Base-by-base conservation (phyloP, 2,329 filamentous ascomycete genomes). In the Aspergillus sp. region DNA sequence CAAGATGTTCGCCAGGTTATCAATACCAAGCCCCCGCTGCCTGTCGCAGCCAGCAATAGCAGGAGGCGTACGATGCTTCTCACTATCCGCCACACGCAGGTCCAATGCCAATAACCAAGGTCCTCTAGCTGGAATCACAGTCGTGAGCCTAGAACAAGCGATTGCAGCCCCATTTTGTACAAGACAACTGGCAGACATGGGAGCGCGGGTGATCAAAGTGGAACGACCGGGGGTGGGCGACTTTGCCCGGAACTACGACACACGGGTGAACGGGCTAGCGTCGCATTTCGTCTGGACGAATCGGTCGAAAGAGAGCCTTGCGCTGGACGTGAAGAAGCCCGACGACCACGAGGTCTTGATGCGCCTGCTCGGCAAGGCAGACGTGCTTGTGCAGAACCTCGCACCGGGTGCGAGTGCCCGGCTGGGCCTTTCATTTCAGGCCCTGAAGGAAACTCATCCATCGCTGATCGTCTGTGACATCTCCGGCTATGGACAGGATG, bases 241-340 rank as follows among this genome's bases (percentile, higher is more conserved):
- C 63, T 84, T 84, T 63, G 81, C 82, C 0, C 77, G 81, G 1
- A 68, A 75, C 12, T 83, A 83, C 60, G 82, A 84, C 63, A 75
- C 69, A 0, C 76, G 81, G 8, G 80, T 83, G 2, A 73, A 77
- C 7, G 81, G 81, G 0, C 68, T 82, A 14, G 72, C 79, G 0
- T 84, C 82, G 0, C 81, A 84, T 62, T 84, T 84, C 56, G 75
- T 84, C n/a, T 84, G 82, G 81, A 73, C 78, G 0, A 84, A 83
- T 59, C 75, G 82, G 21, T 81, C 80, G 6, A 84, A 84, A 53
- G 80, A 84, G 64, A 82, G 79, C 48, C 67, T 84, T 8, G 80
- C 79, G 0, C 72, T 84, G 0, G 77, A 84, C 43, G 62, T 84
- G 15, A 84, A 84, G 59, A 63, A 75, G 11, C 60, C 73, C 0